Percentiles rank a stretch among this genome's conserved stretches.
Conservation (phyloP, 257 asterid species). For the Gentiana macrophylla region DNA sequence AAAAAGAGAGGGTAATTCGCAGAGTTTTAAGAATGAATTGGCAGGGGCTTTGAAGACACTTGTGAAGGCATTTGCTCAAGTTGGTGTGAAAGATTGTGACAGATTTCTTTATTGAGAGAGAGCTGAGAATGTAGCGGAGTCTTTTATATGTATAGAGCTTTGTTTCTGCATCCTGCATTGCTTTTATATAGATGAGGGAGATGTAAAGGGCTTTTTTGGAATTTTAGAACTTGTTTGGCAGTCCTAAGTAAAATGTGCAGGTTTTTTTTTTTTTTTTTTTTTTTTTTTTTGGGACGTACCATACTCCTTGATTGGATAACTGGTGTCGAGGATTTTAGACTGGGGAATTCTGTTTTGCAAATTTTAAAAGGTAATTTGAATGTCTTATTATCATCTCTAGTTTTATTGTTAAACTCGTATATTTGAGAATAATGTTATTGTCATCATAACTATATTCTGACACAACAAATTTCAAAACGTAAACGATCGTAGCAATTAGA, state of each 20-base stretch:
- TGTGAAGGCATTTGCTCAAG: conserved; percentile 31
- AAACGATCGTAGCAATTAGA: not conserved
- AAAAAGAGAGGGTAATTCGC: conserved; percentile 19
- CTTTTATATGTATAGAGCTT: too few relatives aligned
- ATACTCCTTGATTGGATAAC: too few relatives aligned
- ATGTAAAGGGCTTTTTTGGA: not conserved
- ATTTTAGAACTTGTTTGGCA: conserved; percentile 1
- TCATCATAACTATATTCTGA: not conserved
- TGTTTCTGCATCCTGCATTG: too few relatives aligned
- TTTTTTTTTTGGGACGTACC: too few relatives aligned
- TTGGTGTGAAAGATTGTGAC: conserved; percentile 57
- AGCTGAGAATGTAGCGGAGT: too few relatives aligned
- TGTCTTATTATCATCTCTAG: not conserved
- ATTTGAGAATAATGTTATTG: not conserved
- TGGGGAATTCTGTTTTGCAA: too few relatives aligned
- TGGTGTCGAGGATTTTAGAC: too few relatives aligned
- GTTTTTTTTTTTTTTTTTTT: too few relatives aligned
- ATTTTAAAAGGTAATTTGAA: too few relatives aligned
- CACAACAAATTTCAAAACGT: not conserved
- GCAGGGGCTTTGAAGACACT: conserved; percentile 31
- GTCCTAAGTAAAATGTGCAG: not conserved
- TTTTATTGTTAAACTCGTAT: not conserved
- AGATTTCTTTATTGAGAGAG: conserved; percentile 36
- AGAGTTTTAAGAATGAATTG: conserved; percentile 29
- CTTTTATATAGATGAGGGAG: not conserved